Percentiles rank a stretch among this genome's conserved stretches.
Evolutionary conservation across 495 filamentous ascomycete species (phyloP).

Genomic region (Aspergillus egyptiacus): DNA sequence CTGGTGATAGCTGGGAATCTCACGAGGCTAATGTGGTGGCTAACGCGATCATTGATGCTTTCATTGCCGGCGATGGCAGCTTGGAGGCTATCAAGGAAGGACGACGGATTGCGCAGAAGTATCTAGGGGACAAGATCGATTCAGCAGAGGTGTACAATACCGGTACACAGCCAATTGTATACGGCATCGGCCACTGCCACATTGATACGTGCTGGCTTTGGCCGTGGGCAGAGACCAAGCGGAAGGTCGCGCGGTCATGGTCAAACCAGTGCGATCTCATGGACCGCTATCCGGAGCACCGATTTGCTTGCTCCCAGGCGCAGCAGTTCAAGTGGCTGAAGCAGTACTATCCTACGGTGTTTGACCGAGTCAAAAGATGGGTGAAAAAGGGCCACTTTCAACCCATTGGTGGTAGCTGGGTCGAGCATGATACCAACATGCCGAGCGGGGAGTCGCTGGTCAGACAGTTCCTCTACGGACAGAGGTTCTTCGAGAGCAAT

Average conservation of each 20-base stretch:
- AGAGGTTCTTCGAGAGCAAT: slow-evolving; percentile 87
- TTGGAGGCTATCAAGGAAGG: slow-evolving; percentile 70
- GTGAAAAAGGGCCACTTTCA: slow-evolving; percentile 88
- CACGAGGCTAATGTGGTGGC: slow-evolving; percentile 77
- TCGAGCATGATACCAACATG: slow-evolving; percentile 97
- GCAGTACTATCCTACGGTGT: slow-evolving; percentile 76
- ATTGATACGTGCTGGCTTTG: slow-evolving; percentile 98
- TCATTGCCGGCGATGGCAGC: slow-evolving; percentile 68
- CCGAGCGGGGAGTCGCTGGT: slow-evolving; percentile 91
- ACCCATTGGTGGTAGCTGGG: slow-evolving; percentile 95
- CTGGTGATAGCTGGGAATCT: slow-evolving; percentile 73
- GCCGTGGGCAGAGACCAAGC: slow-evolving; percentile 98
- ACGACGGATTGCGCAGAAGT: slow-evolving; percentile 74
- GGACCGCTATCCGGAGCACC: slow-evolving; percentile 89
- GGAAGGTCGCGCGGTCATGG: slow-evolving; percentile 95
- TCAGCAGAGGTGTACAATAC: slow-evolving; percentile 78
- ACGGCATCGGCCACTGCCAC: slow-evolving; percentile 90
- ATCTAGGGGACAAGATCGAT: slow-evolving; percentile 74
- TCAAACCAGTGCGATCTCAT: slow-evolving; percentile 91
- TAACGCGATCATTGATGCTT: slow-evolving; percentile 84
- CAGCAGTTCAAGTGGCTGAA: slow-evolving; percentile 99
- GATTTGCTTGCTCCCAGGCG: slow-evolving; percentile 86
- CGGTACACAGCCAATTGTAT: slow-evolving; percentile 67
- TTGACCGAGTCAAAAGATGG: slow-evolving; percentile 83
- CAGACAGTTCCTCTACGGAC: slow-evolving; percentile 92